These are phyloP conservation scores for Populus deltoides DNA, from an alignment of 345 rosid genomes.

Conservation along the genomic window DNA sequence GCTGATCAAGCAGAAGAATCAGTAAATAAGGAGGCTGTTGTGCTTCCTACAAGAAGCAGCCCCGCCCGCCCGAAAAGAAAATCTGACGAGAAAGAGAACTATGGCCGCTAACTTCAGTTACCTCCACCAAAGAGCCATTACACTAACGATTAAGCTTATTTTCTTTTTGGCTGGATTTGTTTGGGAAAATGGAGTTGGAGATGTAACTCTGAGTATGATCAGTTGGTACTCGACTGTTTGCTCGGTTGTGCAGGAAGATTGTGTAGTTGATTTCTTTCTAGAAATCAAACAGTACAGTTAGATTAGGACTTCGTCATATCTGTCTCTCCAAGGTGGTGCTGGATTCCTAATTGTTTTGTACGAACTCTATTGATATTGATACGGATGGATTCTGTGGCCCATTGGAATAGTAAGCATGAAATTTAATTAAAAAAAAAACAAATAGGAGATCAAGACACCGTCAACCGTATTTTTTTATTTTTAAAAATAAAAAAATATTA, in stretches of 20 bases:
- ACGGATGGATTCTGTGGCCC: not conserved
- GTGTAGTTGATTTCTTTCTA: constrained; percentile 10
- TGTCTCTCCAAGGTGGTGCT: not conserved
- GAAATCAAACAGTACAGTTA: not conserved
- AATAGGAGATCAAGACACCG: too few relatives aligned
- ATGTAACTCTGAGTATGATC: too few relatives aligned
- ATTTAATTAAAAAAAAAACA: too few relatives aligned
- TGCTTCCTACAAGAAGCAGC: constrained; percentile 33
- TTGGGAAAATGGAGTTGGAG: too few relatives aligned
- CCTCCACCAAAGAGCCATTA: not conserved
- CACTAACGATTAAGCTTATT: not conserved
- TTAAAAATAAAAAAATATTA: too few relatives aligned
- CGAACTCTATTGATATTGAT: not conserved
- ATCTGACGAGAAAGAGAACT: constrained; percentile 79
- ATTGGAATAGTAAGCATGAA: too few relatives aligned
- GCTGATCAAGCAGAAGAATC: constrained; percentile 45
- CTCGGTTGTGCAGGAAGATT: not conserved
- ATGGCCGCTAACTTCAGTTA: constrained; percentile 11
- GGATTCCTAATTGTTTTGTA: not conserved
- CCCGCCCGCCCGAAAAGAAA: constrained; percentile 44
- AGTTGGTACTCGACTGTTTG: not conserved
- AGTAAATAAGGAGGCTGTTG: constrained; percentile 38
- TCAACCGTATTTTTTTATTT: too few relatives aligned
- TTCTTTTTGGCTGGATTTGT: not conserved
- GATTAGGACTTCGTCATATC: not conserved